These are phyloP conservation scores for Cercospora sp. DNA, from an alignment of 2,329 filamentous ascomycete species.

Conservation along the genomic window DNA sequence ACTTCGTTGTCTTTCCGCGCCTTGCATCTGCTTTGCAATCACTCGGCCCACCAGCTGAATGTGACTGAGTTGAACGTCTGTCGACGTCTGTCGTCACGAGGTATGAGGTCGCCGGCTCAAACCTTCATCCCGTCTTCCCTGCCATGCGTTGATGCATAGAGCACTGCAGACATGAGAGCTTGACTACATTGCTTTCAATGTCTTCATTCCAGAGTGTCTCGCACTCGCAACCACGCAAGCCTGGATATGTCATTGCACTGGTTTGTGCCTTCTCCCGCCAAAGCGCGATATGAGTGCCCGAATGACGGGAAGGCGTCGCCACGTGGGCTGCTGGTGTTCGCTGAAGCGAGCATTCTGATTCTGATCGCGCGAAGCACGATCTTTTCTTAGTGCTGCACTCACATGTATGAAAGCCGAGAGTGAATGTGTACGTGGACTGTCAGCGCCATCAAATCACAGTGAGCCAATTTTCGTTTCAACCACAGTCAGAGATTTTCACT, in stretches of 20 bases:
- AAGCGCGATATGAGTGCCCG: neutral
- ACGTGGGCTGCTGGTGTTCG: neutral
- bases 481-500: constrained; percentile 1
- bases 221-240: neutral
- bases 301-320: neutral
- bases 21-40: neutral
- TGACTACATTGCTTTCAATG: neutral
- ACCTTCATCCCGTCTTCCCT: neutral
- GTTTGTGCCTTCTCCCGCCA: neutral
- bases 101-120: neutral
- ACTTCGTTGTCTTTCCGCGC: neutral
- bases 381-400: neutral
- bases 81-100: neutral
- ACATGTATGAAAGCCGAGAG: neutral
- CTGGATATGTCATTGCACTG: neutral
- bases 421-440: neutral
- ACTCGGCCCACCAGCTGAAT: neutral
- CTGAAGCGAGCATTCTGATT: neutral
- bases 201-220: neutral
- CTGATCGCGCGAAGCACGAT: neutral
- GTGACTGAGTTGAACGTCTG: neutral
- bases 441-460: constrained; percentile 7
- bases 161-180: neutral
- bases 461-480: constrained; percentile 5
- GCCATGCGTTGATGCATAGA: neutral